A percentile compares a stretch with the other conserved stretches of the same genome.
phyloP scores from a whole-genome alignment of 208 protist genomes.

The Herpetomonas muscarum region DNA sequence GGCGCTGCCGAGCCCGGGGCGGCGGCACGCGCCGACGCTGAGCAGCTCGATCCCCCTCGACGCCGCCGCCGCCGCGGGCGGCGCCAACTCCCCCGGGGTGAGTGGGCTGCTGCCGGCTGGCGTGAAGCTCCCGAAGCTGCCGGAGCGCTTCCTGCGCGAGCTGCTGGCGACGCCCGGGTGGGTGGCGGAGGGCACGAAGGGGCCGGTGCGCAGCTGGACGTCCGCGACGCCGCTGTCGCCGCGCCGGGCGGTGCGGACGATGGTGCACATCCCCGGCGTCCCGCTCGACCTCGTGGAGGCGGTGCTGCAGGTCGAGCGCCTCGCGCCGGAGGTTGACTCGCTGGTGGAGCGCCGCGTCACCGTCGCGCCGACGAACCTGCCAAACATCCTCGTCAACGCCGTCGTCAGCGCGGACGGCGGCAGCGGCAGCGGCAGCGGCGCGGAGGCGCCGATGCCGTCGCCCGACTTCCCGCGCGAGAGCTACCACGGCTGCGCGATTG shows the following conservation, averaged over 20 bases:
- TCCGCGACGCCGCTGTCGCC: not conserved
- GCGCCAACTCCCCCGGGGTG: not conserved
- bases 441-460: not conserved
- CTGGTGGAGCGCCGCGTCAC: conserved; percentile 11
- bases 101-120: not conserved
- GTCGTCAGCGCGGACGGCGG: not conserved
- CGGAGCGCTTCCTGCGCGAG: conserved; percentile 21
- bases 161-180: conserved; percentile 14
- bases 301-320: conserved; percentile 18
- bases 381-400: not conserved
- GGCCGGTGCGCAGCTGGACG: not conserved
- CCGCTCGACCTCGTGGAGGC: conserved; percentile 23
- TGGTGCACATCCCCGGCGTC: conserved; percentile 19
- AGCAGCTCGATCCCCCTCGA: not conserved
- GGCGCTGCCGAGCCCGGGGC: not conserved
- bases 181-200: conserved; percentile 9
- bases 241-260: not conserved
- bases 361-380: conserved; percentile 6
- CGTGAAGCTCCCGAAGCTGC: conserved; percentile 9
- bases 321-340: conserved; percentile 12
- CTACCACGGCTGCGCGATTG: conserved; percentile 10
- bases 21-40: not conserved
- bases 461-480: conserved; percentile 8
- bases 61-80: not conserved
- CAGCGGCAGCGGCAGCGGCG: not conserved